Evolutionary conservation across 305 asterid species (phyloP).

Genomic region (Fraxinus albicans): DNA sequence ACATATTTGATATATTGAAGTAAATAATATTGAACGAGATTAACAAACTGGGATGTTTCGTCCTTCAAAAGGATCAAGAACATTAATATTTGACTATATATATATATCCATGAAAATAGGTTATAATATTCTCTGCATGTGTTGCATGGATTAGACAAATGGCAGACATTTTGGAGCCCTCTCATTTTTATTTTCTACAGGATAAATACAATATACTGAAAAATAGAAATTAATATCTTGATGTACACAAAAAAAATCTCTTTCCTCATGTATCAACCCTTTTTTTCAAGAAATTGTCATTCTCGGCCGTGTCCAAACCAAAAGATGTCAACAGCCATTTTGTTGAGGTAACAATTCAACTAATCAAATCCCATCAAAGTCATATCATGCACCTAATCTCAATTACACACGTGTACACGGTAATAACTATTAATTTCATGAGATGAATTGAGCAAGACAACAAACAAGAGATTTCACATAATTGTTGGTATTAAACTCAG

Average conservation of each 20-base stretch:
- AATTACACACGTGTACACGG: slow-evolving; percentile 32
- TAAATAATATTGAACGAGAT: no score
- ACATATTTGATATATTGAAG: no score
- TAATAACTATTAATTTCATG: not conserved
- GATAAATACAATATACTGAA: no score
- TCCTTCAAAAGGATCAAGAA: no score
- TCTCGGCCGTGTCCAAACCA: slow-evolving; percentile 30
- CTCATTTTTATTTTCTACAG: not conserved
- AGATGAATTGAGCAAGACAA: not conserved
- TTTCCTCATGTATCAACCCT: slow-evolving; percentile 8
- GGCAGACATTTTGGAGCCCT: not conserved
- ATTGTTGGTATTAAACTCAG: no score
- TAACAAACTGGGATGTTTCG: no score
- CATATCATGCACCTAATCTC: slow-evolving; percentile 9
- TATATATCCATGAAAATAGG: no score
- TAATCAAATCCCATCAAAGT: not conserved
- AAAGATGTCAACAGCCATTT: slow-evolving; percentile 32
- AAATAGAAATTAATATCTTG: not conserved
- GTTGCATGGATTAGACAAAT: not conserved
- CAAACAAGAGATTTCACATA: not conserved
- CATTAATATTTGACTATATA: no score
- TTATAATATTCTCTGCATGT: not conserved
- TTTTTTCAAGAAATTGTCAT: slow-evolving; percentile 54
- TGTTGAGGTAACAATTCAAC: not conserved
- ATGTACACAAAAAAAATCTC: no score